Base-by-base conservation (phyloP, 352 stramenopile genomes). In the Globisporangium acanthophoron region DNA sequence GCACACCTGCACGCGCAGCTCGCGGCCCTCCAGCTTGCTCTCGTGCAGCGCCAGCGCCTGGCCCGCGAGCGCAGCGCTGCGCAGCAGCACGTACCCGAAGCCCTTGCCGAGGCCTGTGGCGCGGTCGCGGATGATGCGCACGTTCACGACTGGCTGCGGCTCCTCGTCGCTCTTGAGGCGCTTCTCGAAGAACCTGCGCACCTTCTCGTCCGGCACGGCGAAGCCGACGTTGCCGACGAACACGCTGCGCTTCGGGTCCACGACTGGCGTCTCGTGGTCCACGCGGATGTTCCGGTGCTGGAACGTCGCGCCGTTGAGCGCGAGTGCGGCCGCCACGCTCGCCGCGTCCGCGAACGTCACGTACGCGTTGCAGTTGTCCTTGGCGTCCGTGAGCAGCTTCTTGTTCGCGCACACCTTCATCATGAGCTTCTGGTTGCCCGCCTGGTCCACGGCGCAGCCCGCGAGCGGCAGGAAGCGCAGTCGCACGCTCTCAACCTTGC, bases 171-270 rank as follows among this genome's bases (percentile, higher is more conserved):
- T 84, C 46, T 69, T 67, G 3, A 97, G 69, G 0, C 75, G 76
- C 63, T 85, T 83, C 21, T 64, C 67, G 58, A 97, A 96, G 52
- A 88, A 93, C 5, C 63, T 63, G 61, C 74, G 61, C 41, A 94
- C 67, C 37, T 76, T 60, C 18, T 96, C 87, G 59, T 97, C 90
- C 33, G 85, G 81, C 29, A 85, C 79, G 58, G 86, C 73, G 69
- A 96, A 94, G 18, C 88, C 75, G n/a, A 97, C 53, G 65, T 96
- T 96, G 20, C 91, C 91, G 18, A 97, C 69, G 65, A 97, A 97
- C 13, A 97, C 74, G 52, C 85, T 94, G 52, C 86, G 84, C 40
- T 76, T 76, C 2, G 89, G 77, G 66, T 97, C 87, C 27, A 92
- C 73, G 8, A 84, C 61, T 3, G 75, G 74, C 12, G 73, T 71